phyloP scores from a whole-genome alignment of 2,329 filamentous ascomycete species.

The Thermoascus crustaceus region DNA sequence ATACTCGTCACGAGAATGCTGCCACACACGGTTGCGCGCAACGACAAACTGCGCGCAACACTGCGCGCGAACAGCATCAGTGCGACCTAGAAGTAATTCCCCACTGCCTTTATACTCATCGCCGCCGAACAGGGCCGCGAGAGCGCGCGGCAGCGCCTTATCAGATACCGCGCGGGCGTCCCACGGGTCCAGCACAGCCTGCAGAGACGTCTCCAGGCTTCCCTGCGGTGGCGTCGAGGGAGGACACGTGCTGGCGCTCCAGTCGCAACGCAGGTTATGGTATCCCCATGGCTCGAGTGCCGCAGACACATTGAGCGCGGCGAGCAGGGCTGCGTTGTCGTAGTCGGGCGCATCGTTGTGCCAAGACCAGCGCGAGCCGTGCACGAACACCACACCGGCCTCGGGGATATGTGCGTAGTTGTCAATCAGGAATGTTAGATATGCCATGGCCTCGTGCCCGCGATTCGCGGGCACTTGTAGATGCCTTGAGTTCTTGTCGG shows the following conservation, averaged over 20 bases:
- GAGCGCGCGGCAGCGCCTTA: constrained; percentile 26
- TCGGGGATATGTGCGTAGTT: constrained; percentile 35
- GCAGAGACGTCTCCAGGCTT: constrained; percentile 32
- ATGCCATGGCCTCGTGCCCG: constrained; percentile 42
- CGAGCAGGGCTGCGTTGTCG: constrained; percentile 37
- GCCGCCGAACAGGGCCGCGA: constrained; percentile 28
- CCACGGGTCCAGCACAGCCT: constrained; percentile 35
- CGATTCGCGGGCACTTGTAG: constrained; percentile 41
- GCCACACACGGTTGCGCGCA: constrained; percentile 39
- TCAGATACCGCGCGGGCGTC: constrained; percentile 36
- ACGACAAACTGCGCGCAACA: constrained; percentile 53
- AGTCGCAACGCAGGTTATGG: constrained; percentile 45
- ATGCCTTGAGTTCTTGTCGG: constrained; percentile 16
- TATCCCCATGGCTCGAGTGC: constrained; percentile 37
- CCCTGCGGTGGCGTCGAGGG: constrained; percentile 30
- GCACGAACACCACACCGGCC: constrained; percentile 36
- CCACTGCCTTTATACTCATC: constrained; percentile 25
- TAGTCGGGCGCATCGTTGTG: constrained; percentile 39
- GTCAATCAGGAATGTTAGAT: constrained; percentile 41
- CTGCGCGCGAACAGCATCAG: constrained; percentile 39
- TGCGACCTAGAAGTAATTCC: constrained; percentile 27
- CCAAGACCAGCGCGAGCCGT: constrained; percentile 38
- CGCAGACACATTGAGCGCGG: constrained; percentile 28
- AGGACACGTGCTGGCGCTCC: constrained; percentile 39
- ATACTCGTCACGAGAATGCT: constrained; percentile 45